Evolutionary conservation across 176 grass and related monocot genomes (phyloP), one percentile per base, ranked within the genome.

Genomic region (Paspalum vaginatum): DNA sequence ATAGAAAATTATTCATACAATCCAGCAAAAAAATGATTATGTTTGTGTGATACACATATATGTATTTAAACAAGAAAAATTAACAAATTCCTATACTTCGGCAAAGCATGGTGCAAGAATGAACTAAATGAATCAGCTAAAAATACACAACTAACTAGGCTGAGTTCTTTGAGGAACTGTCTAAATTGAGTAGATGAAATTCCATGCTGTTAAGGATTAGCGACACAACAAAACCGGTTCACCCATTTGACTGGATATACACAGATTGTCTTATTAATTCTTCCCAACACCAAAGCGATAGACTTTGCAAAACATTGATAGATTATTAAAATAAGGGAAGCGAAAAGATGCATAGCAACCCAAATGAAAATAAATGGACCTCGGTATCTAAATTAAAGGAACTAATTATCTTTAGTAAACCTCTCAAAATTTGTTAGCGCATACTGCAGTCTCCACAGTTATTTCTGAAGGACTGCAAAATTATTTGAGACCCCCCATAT

Each of bases 31-130:
- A 25, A 77, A 84, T 6, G 56, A 37, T 25, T 49, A 16, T n/a
- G 37, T 1, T 9, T 11, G 51, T 8, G 3, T 16, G 54, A 11
- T 58, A 59, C 6, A 5, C 4, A 54, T 37, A 58, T n/a, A 39
- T 58, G 20, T 26, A 65, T 60, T 77, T 51, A n/a, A 56, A 60
- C 7, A 40, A 21, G 27, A 16, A 24, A 16, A 58, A 57, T 4
- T 83, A 56, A 7, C 18, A 70, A 69, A 54, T 25, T 24, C 8
- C 4, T 70, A 53, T 83, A 71, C 47, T 53, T 83, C 16, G 22
- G 22, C 0, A 17, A 84, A 77, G 27, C 5, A 60, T 70, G 2
- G 50, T 17, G 13, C 15, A 66, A 62, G 26, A 74, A 74, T n/a
- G 16, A 20, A 65, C 8, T 44, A 83, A 72, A 40, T 7, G 2